Evolutionary conservation across 2,329 filamentous ascomycete genomes (phyloP).

Genomic region (Pseudogymnoascus sp.): DNA sequence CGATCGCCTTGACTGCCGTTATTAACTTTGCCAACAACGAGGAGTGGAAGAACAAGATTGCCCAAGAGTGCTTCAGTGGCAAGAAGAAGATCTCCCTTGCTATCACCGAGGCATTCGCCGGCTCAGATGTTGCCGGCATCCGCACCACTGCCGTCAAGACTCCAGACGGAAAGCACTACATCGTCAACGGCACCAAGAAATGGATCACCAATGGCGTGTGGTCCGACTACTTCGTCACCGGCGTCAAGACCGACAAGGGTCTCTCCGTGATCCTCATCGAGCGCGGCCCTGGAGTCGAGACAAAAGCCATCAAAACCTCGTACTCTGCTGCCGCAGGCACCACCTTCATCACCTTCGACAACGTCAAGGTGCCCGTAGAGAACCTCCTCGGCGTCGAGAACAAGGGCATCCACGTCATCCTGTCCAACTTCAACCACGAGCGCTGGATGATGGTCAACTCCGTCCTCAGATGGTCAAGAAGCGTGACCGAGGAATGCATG

Average conservation of each 20-base stretch:
- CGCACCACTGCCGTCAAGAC: conserved; percentile 72
- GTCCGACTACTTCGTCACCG: conserved; percentile 75
- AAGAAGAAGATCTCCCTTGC: conserved; percentile 84
- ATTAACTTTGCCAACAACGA: conserved; percentile 68
- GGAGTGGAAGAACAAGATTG: conserved; percentile 55
- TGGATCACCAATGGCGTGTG: conserved; percentile 81
- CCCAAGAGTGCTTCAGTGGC: conserved; percentile 65
- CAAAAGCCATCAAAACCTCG: conserved; percentile 68
- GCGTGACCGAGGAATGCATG: conserved; percentile 71
- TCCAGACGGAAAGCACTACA: conserved; percentile 63
- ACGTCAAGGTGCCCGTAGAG: conserved; percentile 74
- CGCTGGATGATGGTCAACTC: conserved; percentile 66
- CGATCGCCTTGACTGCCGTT: conserved; percentile 70
- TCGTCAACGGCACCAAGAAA: conserved; percentile 69
- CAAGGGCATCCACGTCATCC: conserved; percentile 76
- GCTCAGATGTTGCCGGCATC: conserved; percentile 71
- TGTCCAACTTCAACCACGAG: conserved; percentile 81
- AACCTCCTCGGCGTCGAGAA: conserved; percentile 75
- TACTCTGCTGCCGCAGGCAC: conserved; percentile 76
- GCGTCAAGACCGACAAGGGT: conserved; percentile 69
- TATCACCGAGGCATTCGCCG: conserved; percentile 83
- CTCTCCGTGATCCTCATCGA: conserved; percentile 70
- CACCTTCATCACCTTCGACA: conserved; percentile 72
- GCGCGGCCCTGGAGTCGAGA: conserved; percentile 65
- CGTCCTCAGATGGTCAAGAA: conserved; percentile 55